These are phyloP conservation scores for Apiotrichum sp. DNA, from an alignment of 1,284 basidiomycete species.

Conservation along the genomic window DNA sequence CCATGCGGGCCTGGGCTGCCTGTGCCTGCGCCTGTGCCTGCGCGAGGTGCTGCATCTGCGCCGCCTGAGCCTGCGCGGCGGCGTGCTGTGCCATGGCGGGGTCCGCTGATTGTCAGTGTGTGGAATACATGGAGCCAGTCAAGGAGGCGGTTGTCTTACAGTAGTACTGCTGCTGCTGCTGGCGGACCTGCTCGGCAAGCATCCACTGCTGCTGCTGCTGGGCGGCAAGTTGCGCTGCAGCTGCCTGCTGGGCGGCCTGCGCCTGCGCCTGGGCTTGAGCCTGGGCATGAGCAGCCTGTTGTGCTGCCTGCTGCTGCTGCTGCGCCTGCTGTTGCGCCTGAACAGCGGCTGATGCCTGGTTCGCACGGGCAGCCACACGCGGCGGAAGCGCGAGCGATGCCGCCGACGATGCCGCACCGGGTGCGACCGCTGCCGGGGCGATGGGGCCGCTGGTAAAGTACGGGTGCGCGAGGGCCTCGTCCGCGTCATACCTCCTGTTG, in stretches of 20 bases:
- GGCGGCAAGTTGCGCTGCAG: constrained; percentile 32
- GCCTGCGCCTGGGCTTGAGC: constrained; percentile 39
- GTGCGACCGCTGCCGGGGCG: constrained; percentile 34
- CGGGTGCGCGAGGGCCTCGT: constrained; percentile 84
- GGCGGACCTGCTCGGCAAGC: constrained; percentile 19
- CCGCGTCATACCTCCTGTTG: constrained; percentile 81
- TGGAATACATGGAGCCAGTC: too few relatives aligned
- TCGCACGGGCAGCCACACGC: constrained; percentile 36
- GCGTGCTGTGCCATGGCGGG: constrained; percentile 26
- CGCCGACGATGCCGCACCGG: constrained; percentile 24
- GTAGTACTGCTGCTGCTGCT: constrained; percentile 32
- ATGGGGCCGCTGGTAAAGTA: constrained; percentile 64
- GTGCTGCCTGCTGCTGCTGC: constrained; percentile 17
- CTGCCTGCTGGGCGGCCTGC: constrained; percentile 28
- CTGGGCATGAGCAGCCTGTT: constrained; percentile 44
- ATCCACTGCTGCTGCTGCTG: constrained; percentile 37
- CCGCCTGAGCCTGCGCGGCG: constrained; percentile 23
- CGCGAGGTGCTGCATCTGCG: constrained; percentile 28
- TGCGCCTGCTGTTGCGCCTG: constrained; percentile 31
- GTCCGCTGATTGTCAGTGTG: constrained; percentile 11
- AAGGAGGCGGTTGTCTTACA: constrained; percentile 6
- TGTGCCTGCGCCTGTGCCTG: constrained; percentile 28
- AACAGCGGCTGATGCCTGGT: constrained; percentile 37
- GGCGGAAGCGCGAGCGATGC: constrained; percentile 38
- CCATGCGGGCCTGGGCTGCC: constrained; percentile 27